A percentile compares a stretch with the other conserved stretches of the same genome.
phyloP scores from a whole-genome alignment of 1,284 basidiomycete species.

The Ganoderma resinaceum region DNA sequence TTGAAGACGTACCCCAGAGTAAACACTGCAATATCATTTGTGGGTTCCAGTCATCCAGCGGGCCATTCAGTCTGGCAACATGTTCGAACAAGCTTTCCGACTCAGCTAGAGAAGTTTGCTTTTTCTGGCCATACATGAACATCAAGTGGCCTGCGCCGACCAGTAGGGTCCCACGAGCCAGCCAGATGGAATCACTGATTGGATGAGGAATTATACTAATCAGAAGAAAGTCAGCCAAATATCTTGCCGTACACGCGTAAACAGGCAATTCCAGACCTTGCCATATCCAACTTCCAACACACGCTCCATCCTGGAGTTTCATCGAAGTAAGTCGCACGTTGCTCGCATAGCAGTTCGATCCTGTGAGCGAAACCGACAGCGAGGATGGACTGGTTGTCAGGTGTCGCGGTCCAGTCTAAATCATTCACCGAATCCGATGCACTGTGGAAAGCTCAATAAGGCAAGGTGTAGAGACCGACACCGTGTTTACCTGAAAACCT shows the following conservation, averaged over 20 bases:
- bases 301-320: slow-evolving; percentile 82
- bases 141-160: slow-evolving; percentile 81
- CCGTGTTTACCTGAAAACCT: slow-evolving; percentile 61
- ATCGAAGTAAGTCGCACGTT: slow-evolving; percentile 89
- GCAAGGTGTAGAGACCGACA: background rate
- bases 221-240: background rate
- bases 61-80: slow-evolving; percentile 83
- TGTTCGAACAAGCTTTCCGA: slow-evolving; percentile 73
- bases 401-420: slow-evolving; percentile 92
- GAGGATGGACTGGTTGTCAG: slow-evolving; percentile 87
- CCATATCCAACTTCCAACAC: slow-evolving; percentile 75
- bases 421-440: slow-evolving; percentile 73
- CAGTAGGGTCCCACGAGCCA: slow-evolving; percentile 80
- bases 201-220: slow-evolving; percentile 74
- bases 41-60: slow-evolving; percentile 88
- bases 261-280: slow-evolving; percentile 50
- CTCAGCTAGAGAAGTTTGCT: slow-evolving; percentile 28
- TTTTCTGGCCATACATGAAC: slow-evolving; percentile 68
- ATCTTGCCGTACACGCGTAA: background rate
- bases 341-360: slow-evolving; percentile 86
- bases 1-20: slow-evolving; percentile 75
- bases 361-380: slow-evolving; percentile 84
- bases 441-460: slow-evolving; percentile 15
- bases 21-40: slow-evolving; percentile 92
- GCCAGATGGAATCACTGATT: slow-evolving; percentile 90